These are phyloP conservation scores for Trametes villosa DNA, from an alignment of 768 basidiomycete genomes.

Conservation along the genomic window DNA sequence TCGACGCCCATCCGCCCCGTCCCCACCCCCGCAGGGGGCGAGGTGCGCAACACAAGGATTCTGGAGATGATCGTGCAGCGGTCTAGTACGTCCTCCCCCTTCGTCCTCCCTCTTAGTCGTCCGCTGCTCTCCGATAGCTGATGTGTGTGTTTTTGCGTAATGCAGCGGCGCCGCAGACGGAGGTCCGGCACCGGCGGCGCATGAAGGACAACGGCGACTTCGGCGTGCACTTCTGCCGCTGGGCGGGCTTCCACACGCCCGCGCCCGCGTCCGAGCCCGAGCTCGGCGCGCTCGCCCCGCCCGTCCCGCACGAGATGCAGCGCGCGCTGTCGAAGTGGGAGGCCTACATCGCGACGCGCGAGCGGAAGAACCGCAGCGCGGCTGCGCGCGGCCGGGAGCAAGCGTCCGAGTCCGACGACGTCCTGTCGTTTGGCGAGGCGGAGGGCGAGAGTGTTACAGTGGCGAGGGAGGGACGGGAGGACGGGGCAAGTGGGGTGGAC, in stretches of 20 bases:
- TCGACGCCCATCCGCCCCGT: neutral
- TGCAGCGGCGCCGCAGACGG: neutral
- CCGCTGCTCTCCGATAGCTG: neutral
- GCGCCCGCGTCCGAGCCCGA: neutral
- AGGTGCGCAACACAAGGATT: constrained; percentile 1
- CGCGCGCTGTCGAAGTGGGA: constrained; percentile 1
- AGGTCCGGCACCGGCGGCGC: neutral
- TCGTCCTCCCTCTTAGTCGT: neutral
- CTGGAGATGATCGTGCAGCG: constrained; percentile 24
- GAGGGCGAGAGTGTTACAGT: too few relatives aligned
- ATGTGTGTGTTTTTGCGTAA: neutral
- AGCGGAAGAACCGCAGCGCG: neutral
- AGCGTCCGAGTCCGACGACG: too few relatives aligned
- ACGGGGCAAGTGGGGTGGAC: too few relatives aligned
- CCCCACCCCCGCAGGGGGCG: neutral
- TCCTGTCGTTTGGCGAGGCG: too few relatives aligned
- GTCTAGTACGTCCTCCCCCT: constrained; percentile 11
- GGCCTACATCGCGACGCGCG: neutral
- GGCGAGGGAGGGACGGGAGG: too few relatives aligned
- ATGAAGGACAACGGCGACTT: neutral
- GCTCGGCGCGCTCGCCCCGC: too few relatives aligned
- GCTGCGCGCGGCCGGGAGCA: too few relatives aligned
- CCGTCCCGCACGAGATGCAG: neutral
- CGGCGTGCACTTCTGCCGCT: constrained; percentile 18
- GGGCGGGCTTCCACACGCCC: constrained; percentile 27